A percentile compares a stretch with the other conserved stretches of the same genome.
These are phyloP conservation scores for Dactylellina sp. DNA, from an alignment of 2,329 filamentous ascomycete genomes.

Conservation along the genomic window DNA sequence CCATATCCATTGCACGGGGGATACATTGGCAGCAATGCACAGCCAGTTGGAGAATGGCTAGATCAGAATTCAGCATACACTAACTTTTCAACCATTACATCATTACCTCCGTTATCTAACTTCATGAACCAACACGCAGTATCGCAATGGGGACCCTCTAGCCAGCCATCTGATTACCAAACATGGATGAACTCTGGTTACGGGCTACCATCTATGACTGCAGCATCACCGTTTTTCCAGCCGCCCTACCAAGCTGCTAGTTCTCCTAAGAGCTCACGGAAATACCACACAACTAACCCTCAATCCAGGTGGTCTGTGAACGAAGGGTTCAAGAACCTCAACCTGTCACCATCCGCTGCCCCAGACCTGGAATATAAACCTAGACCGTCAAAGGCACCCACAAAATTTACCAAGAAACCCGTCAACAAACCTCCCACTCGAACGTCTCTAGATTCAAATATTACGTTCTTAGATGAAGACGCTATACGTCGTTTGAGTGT, in stretches of 20 bases:
- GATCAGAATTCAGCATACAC: neutral
- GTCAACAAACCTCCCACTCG: too few relatives aligned
- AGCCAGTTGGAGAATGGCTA: neutral
- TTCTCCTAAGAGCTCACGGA: neutral
- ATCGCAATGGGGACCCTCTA: neutral
- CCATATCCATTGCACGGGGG: neutral
- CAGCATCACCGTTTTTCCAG: neutral
- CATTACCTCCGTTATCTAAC: neutral
- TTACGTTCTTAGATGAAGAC: neutral
- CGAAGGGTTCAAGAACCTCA: neutral
- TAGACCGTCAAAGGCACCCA: neutral
- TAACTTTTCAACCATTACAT: neutral
- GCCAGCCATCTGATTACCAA: constrained; percentile 6
- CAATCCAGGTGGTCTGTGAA: neutral
- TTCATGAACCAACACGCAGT: neutral
- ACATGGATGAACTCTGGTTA: constrained; percentile 18
- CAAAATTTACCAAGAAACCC: too few relatives aligned
- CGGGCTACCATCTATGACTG: constrained; percentile 2
- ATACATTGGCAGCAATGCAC: neutral
- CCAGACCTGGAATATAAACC: neutral
- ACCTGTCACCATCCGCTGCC: neutral
- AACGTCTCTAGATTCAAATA: neutral
- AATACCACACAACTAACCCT: neutral
- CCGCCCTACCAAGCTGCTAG: neutral
- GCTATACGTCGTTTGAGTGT: neutral